phyloP scores from a whole-genome alignment of 805 yeast genomes.

The Yarrowia porcina region DNA sequence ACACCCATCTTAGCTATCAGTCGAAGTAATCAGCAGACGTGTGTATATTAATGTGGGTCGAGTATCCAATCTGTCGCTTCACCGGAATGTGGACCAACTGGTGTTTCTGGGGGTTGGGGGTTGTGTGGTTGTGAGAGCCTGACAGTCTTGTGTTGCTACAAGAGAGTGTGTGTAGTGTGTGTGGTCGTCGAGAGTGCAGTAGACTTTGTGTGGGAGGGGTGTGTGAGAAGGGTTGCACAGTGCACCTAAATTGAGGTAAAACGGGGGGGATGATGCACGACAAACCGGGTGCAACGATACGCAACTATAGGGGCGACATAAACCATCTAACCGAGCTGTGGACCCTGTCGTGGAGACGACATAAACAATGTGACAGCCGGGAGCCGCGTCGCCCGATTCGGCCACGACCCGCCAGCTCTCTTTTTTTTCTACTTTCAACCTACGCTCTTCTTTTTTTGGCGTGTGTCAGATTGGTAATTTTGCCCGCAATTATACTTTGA shows the following conservation, averaged over 20 bases:
- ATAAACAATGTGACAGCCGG: neutral
- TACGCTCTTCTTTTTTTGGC: neutral
- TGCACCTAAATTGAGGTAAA: slow-evolving; percentile 24
- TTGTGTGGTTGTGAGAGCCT: neutral
- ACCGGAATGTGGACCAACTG: neutral
- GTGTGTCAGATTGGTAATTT: slow-evolving; percentile 11
- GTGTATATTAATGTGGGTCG: neutral
- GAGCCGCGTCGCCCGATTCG: neutral
- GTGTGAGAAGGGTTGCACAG: slow-evolving; percentile 22
- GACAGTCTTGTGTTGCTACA: neutral
- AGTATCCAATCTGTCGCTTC: neutral
- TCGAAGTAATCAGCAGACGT: neutral
- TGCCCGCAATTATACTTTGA: slow-evolving; percentile 8
- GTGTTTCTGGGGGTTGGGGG: neutral
- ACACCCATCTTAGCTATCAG: slow-evolving; percentile 28
- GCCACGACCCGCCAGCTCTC: neutral
- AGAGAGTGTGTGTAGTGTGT: neutral
- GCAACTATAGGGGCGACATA: neutral
- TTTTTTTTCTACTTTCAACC: neutral
- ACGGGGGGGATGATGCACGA: slow-evolving; percentile 19
- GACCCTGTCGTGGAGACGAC: neutral
- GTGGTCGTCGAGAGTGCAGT: slow-evolving; percentile 2
- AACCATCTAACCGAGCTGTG: neutral
- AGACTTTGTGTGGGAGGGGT: slow-evolving; percentile 20
- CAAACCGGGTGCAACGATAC: neutral